phyloP scores from a whole-genome alignment of 2,329 filamentous ascomycete species.

The Blumeria graminis region DNA sequence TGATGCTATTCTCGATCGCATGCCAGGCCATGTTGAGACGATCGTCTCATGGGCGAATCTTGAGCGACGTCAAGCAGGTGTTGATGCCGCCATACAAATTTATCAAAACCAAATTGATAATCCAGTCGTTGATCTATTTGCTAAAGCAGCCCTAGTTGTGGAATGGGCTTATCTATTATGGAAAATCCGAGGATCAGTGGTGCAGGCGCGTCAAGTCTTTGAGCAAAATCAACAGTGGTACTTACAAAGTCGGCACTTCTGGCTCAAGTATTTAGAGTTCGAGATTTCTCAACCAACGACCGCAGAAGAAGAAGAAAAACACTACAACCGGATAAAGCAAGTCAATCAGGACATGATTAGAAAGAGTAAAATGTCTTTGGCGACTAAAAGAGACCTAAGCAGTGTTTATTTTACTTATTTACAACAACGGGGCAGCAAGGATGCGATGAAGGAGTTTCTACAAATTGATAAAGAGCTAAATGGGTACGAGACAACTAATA shows the following conservation, averaged over 20 bases:
- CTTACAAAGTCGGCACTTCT: constrained; percentile 66
- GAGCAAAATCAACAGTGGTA: constrained; percentile 64
- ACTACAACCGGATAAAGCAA: constrained; percentile 53
- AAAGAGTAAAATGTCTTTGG: constrained; percentile 43
- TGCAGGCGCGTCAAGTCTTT: constrained; percentile 68
- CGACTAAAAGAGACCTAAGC: constrained; percentile 50
- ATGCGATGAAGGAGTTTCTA: constrained; percentile 70
- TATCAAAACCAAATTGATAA: constrained; percentile 63
- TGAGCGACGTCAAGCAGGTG: constrained; percentile 56
- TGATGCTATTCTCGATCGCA: constrained; percentile 46
- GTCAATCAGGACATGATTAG: constrained; percentile 53
- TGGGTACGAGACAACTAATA: constrained; percentile 30
- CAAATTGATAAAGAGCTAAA: constrained; percentile 67
- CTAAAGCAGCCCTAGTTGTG: constrained; percentile 67
- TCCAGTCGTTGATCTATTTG: constrained; percentile 44
- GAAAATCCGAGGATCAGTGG: constrained; percentile 60
- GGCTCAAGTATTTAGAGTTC: constrained; percentile 71
- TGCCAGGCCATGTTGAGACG: constrained; percentile 68
- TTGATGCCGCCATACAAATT: constrained; percentile 64
- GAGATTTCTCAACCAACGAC: constrained; percentile 63
- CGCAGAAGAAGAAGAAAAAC: constrained; percentile 34
- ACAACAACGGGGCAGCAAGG: constrained; percentile 56
- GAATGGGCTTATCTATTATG: constrained; percentile 74
- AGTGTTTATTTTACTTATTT: constrained; percentile 64
- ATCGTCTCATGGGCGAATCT: constrained; percentile 75